Conservation (phyloP, 116 monocot species). For the Phalaenopsis hybrid region DNA sequence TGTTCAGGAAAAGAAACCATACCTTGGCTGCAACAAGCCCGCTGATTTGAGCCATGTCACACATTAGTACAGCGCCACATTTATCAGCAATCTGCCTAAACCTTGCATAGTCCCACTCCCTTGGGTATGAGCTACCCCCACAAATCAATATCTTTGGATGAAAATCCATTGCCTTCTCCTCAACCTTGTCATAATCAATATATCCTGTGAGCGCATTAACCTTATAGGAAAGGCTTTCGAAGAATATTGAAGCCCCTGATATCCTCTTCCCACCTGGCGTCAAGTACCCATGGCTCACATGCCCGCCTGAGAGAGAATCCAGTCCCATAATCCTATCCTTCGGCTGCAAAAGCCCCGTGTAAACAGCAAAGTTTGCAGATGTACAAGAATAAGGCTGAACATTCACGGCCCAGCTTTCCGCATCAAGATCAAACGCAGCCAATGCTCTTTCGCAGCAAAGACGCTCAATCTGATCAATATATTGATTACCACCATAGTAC, state of each 20-base stretch:
- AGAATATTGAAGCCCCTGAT: constrained; percentile 54
- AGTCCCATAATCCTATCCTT: constrained; percentile 57
- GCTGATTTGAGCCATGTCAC: constrained; percentile 68
- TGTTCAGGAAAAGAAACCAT: neutral
- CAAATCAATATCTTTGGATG: constrained; percentile 57
- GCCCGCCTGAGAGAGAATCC: constrained; percentile 52
- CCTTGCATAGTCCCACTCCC: constrained; percentile 58
- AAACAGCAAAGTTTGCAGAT: constrained; percentile 53
- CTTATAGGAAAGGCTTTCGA: constrained; percentile 50
- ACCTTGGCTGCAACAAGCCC: constrained; percentile 61
- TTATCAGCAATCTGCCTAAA: constrained; percentile 48
- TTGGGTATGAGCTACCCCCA: constrained; percentile 52
- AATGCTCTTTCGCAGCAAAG: constrained; percentile 35
- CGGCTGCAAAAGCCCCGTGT: constrained; percentile 40
- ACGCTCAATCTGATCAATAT: constrained; percentile 49
- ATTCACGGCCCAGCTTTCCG: constrained; percentile 51
- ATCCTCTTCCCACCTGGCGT: constrained; percentile 53
- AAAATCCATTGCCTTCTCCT: constrained; percentile 50
- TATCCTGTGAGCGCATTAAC: constrained; percentile 50
- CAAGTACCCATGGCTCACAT: constrained; percentile 53
- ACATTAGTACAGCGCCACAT: constrained; percentile 48
- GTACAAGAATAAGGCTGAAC: constrained; percentile 57
- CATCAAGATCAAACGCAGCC: constrained; percentile 37
- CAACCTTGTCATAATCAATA: constrained; percentile 51
- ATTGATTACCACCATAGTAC: constrained; percentile 53